Conservation (phyloP, 768 basidiomycete genomes). For the Termitomyces sp. region DNA sequence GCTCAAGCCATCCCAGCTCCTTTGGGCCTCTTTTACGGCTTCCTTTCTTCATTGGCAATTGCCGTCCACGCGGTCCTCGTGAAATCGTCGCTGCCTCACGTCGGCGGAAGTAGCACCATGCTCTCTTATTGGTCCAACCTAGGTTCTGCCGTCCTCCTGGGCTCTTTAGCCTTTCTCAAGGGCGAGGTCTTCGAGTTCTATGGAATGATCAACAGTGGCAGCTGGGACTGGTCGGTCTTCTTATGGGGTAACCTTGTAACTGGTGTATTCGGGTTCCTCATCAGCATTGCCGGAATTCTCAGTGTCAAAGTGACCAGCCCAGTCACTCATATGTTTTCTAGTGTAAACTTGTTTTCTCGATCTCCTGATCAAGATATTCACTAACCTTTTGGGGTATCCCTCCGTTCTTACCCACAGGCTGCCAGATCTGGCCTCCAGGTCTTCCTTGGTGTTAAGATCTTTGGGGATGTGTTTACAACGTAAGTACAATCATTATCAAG, state of each 20-base stretch:
- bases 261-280: conserved; percentile 73
- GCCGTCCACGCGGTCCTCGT: conserved; percentile 81
- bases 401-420: conserved; percentile 33
- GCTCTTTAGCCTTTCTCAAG: conserved; percentile 53
- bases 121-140: conserved; percentile 78
- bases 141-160: conserved; percentile 52
- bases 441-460: conserved; percentile 60
- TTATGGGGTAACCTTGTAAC: conserved; percentile 29
- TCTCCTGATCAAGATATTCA: not conserved
- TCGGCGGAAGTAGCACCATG: conserved; percentile 65
- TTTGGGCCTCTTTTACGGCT: conserved; percentile 66
- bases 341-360: conserved; percentile 15
- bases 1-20: conserved; percentile 41
- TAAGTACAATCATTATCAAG: conserved; percentile 22
- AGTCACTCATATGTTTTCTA: conserved; percentile 78
- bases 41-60: conserved; percentile 62
- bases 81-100: conserved; percentile 63
- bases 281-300: conserved; percentile 72
- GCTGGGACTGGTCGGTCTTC: conserved; percentile 24
- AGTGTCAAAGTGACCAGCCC: conserved; percentile 85
- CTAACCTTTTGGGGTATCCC: not conserved
- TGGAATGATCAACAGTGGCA: conserved; percentile 31
- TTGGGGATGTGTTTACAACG: conserved; percentile 62
- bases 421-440: conserved; percentile 77
- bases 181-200: conserved; percentile 58